Evolutionary conservation across 192 early-diverging fungal genomes (phyloP).

Genomic region (Phycomyces blakesleeanus): DNA sequence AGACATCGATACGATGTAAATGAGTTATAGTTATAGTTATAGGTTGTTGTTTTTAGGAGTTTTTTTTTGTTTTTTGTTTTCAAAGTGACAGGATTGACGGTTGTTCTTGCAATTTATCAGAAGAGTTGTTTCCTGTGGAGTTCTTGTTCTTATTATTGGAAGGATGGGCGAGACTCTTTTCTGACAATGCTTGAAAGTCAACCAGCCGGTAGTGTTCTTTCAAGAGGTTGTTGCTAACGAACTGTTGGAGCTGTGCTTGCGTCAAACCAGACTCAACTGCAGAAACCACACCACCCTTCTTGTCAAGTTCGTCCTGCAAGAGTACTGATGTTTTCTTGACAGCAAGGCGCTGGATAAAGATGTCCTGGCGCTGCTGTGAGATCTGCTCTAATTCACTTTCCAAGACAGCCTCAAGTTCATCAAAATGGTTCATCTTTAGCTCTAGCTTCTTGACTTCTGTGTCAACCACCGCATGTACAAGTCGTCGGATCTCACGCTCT

Average conservation of each 20-base stretch:
- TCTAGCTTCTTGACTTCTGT: slow-evolving; percentile 87
- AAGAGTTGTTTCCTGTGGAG: background rate
- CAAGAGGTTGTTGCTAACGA: slow-evolving; percentile 8
- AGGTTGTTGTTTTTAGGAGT: no score
- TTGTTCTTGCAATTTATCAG: background rate
- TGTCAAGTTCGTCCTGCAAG: slow-evolving; percentile 37
- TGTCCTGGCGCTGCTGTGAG: slow-evolving; percentile 57
- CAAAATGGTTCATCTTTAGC: slow-evolving; percentile 90
- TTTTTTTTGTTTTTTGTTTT: no score
- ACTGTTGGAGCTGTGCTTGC: slow-evolving; percentile 21
- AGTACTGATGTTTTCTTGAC: slow-evolving; percentile 48
- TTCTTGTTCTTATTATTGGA: background rate
- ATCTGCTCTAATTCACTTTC: slow-evolving; percentile 86
- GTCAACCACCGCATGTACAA: slow-evolving; percentile 81
- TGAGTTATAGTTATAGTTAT: no score
- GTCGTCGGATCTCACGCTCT: slow-evolving; percentile 79
- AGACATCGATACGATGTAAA: no score
- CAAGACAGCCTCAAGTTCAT: slow-evolving; percentile 83
- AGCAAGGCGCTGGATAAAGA: slow-evolving; percentile 59
- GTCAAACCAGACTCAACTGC: slow-evolving; percentile 23
- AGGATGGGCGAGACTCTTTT: slow-evolving; percentile 3
- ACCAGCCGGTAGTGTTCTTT: slow-evolving; percentile 24
- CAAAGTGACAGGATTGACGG: background rate
- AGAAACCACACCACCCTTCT: slow-evolving; percentile 18
- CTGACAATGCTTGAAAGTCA: background rate